These are phyloP conservation scores for Sarcomyxa edulis DNA, from an alignment of 768 basidiomycete genomes.

Conservation along the genomic window DNA sequence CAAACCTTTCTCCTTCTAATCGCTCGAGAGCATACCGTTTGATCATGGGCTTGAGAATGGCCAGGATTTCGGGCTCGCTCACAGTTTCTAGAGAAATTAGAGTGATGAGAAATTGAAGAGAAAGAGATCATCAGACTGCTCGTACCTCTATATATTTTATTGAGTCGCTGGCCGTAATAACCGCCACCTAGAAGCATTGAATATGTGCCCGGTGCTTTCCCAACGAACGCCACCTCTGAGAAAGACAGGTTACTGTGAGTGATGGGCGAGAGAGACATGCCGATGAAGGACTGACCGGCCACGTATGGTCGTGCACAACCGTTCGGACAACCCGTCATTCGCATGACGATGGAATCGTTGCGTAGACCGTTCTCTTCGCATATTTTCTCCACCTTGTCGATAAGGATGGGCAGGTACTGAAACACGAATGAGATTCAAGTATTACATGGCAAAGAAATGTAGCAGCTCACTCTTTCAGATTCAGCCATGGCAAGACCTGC, in stretches of 20 bases:
- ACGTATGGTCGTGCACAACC: slow-evolving; percentile 92
- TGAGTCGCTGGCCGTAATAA: slow-evolving; percentile 89
- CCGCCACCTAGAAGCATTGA: slow-evolving; percentile 95
- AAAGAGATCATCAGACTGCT: slow-evolving; percentile 5
- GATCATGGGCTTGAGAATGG: slow-evolving; percentile 90
- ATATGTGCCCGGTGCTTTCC: slow-evolving; percentile 92
- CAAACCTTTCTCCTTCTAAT: slow-evolving; percentile 84
- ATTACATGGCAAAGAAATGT: background rate
- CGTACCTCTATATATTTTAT: slow-evolving; percentile 89
- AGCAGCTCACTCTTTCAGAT: slow-evolving; percentile 44
- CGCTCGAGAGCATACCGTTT: slow-evolving; percentile 88
- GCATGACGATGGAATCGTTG: slow-evolving; percentile 95
- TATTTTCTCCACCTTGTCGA: slow-evolving; percentile 93
- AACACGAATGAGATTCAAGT: background rate
- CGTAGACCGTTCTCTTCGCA: slow-evolving; percentile 91
- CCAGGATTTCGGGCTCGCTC: slow-evolving; percentile 87
- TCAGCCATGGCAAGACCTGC: slow-evolving; percentile 41
- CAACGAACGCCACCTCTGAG: slow-evolving; percentile 91
- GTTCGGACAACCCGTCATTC: slow-evolving; percentile 97
- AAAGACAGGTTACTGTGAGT: slow-evolving; percentile 4
- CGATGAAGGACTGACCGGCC: slow-evolving; percentile 49
- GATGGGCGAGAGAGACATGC: background rate
- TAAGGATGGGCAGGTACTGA: slow-evolving; percentile 85
- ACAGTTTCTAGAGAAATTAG: slow-evolving; percentile 71
- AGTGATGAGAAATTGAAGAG: background rate